Conservation (phyloP, 345 rosid species). For the Eucalyptus viminalis region DNA sequence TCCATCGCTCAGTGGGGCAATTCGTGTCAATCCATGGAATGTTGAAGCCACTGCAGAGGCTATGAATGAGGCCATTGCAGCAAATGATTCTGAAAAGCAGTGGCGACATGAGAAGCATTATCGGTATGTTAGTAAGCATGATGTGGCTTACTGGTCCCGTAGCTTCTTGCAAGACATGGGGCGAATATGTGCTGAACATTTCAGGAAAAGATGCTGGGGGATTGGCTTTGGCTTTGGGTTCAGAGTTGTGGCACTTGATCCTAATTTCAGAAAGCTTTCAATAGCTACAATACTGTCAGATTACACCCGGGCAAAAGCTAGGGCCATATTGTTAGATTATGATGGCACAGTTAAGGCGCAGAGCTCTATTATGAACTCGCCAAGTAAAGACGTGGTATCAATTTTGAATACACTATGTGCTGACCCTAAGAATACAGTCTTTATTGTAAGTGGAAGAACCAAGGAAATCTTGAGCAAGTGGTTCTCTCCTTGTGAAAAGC, state of each 20-base stretch:
- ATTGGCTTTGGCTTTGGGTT: slow-evolving; percentile 26
- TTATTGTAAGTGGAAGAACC: slow-evolving; percentile 29
- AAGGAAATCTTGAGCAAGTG: slow-evolving; percentile 10
- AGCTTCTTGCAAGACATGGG: slow-evolving; percentile 31
- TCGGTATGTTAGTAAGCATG: slow-evolving; percentile 43
- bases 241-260: slow-evolving; percentile 26
- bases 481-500: slow-evolving; percentile 20
- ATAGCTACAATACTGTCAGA: slow-evolving; percentile 1
- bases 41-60: slow-evolving; percentile 28
- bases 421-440: slow-evolving; percentile 15
- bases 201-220: slow-evolving; percentile 21
- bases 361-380: slow-evolving; percentile 3
- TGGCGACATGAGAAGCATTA: slow-evolving; percentile 35
- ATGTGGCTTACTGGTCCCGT: slow-evolving; percentile 48
- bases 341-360: slow-evolving; percentile 26
- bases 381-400: slow-evolving; percentile 10
- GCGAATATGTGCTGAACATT: slow-evolving; percentile 22
- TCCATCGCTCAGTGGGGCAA: slow-evolving; percentile 31
- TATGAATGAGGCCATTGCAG: slow-evolving; percentile 15
- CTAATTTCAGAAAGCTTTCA: slow-evolving; percentile 21
- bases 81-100: slow-evolving; percentile 11
- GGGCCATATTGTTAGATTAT: slow-evolving; percentile 31
- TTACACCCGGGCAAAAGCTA: slow-evolving; percentile 7
- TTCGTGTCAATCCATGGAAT: slow-evolving; percentile 34
- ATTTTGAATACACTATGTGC: slow-evolving; percentile 13